phyloP scores from a whole-genome alignment of 768 basidiomycete species.

The Psilocybe azurescens region DNA sequence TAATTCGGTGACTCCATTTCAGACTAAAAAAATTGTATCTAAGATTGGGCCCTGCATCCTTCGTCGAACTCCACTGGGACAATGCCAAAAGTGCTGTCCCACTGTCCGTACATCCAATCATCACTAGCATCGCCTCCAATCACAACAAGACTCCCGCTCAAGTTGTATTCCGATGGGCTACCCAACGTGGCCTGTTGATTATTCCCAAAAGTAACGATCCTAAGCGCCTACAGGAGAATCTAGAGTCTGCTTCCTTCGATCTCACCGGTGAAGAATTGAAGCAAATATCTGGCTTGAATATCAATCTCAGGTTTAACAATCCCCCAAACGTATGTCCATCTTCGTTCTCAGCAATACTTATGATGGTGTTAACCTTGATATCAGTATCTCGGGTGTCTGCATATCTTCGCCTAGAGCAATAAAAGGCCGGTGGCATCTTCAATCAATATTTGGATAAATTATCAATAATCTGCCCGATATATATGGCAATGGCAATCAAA shows the following conservation, averaged over 20 bases:
- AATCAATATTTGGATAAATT: neutral
- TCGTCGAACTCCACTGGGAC: conserved; percentile 70
- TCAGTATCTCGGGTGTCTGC: conserved; percentile 32
- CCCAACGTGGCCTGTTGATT: conserved; percentile 74
- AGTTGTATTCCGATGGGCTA: conserved; percentile 80
- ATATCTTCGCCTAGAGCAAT: conserved; percentile 29
- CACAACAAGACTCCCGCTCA: conserved; percentile 67
- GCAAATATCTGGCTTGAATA: conserved; percentile 63
- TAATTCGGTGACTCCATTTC: neutral
- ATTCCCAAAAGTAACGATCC: conserved; percentile 72
- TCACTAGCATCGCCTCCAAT: conserved; percentile 50
- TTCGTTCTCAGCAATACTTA: neutral
- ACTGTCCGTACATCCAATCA: conserved; percentile 54
- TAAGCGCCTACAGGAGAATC: conserved; percentile 57
- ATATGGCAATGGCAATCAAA: neutral
- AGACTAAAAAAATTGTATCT: neutral
- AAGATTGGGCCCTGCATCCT: conserved; percentile 40
- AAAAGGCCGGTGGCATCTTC: neutral
- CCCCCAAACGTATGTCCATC: conserved; percentile 29
- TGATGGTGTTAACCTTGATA: neutral
- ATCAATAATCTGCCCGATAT: neutral
- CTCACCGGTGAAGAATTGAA: conserved; percentile 64
- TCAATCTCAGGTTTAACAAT: conserved; percentile 35
- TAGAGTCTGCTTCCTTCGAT: conserved; percentile 43
- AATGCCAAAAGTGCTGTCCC: conserved; percentile 56